Base-by-base conservation (phyloP, 176 grass and related monocot species). In the Juncus effusus region DNA sequence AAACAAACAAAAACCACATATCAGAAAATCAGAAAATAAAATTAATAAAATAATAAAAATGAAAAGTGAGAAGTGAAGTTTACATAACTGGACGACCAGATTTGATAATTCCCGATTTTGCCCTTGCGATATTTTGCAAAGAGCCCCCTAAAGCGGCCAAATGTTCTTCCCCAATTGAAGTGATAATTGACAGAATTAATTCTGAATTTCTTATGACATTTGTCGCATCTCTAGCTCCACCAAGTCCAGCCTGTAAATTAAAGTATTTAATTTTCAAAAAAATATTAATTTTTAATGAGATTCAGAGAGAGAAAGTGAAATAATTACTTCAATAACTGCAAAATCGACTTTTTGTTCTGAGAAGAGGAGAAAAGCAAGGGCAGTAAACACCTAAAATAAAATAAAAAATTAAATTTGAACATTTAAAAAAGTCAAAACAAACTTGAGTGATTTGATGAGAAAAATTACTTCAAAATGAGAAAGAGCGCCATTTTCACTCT, bases 71-170 rank as follows among this genome's bases (percentile, higher is more conserved):
- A 79, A 16, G 15, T 61, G 61, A 81, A 52, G 79, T 49, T 37
- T 81, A 84, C 85, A 75, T 67, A 97, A 96, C 93, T 84, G 93
- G 85, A 70, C 75, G 80, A 28, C 56, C 82, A 66, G 88, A 72
- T 66, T 97, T 97, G 75, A 97, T 97, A 65, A 92, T 92, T 86
- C 93, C 85, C 36, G 93, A 86, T 61, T 97, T 96, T 74, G 93
- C 93, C 78, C 81, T 69, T 71, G 93, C 80, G 65, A 96, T 89
- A 57, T 77, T 86, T 86, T 89, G 79, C 38, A 92, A 66, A 40
- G 93, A 91, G 62, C 88, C 88, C 71, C 93, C 93, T 75, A 97
- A 82, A 70, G 93, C 93, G 72, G 70, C 85, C 63, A 91, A 81
- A 78, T 97, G 93, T 67, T 97, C 93, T 61, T 81, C 79, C 13